phyloP scores from a whole-genome alignment of 2,329 filamentous ascomycete genomes.

The Neobulgaria alba region DNA sequence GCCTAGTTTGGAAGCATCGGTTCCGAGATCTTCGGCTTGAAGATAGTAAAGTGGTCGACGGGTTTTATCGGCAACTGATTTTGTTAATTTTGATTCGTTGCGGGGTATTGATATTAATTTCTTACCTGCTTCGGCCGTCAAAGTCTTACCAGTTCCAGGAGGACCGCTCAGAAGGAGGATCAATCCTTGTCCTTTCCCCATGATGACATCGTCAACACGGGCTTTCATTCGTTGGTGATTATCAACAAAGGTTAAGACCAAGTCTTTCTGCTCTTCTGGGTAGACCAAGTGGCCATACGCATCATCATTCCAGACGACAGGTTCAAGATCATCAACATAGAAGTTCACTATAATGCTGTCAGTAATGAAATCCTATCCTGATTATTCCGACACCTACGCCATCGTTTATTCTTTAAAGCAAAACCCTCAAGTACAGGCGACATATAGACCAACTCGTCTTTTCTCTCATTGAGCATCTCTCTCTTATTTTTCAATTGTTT shows the following conservation, averaged over 20 bases:
- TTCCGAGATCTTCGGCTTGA: slow-evolving; percentile 17
- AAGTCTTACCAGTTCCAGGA: slow-evolving; percentile 17
- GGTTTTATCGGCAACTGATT: slow-evolving; percentile 27
- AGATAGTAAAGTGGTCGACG: slow-evolving; percentile 16
- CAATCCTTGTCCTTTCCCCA: slow-evolving; percentile 28
- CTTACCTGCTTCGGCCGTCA: slow-evolving; percentile 25
- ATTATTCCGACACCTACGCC: slow-evolving; percentile 35
- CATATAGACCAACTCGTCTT: slow-evolving; percentile 35
- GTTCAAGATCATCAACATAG: slow-evolving; percentile 15
- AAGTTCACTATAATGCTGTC: slow-evolving; percentile 18
- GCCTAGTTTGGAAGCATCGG: slow-evolving; percentile 9
- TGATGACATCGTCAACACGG: slow-evolving; percentile 17
- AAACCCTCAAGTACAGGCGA: slow-evolving; percentile 35
- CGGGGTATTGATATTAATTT: too few species aligned
- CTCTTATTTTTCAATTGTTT: slow-evolving; percentile 33
- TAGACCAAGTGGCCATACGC: slow-evolving; percentile 40
- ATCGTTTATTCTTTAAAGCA: slow-evolving; percentile 38
- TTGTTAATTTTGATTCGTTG: too few species aligned
- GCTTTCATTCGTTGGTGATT: slow-evolving; percentile 30
- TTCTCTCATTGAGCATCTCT: slow-evolving; percentile 31
- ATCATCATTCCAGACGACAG: slow-evolving; percentile 33
- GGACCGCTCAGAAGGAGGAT: slow-evolving; percentile 13
- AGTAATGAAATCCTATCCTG: not conserved
- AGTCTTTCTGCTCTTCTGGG: slow-evolving; percentile 38
- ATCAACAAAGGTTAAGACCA: slow-evolving; percentile 40